phyloP scores from a whole-genome alignment of 352 stramenopile genomes.

The Thraustochytrium sp. region DNA sequence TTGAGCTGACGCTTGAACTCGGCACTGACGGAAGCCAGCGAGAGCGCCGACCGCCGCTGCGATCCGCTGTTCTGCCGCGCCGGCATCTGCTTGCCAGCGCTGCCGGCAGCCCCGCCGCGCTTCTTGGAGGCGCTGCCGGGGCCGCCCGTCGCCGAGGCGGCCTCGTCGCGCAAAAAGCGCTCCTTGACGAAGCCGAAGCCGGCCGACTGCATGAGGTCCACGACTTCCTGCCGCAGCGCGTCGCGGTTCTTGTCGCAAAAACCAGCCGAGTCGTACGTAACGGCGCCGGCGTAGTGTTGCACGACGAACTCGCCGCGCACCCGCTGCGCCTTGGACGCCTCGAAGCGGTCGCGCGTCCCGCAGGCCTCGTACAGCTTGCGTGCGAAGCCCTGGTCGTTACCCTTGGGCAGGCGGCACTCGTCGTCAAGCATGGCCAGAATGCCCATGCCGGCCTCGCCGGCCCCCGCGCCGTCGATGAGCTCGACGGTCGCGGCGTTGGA shows the following conservation, averaged over 20 bases:
- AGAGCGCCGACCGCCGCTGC: conserved; percentile 22
- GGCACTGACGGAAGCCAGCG: conserved; percentile 51
- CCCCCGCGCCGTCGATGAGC: conserved; percentile 21
- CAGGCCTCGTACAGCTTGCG: conserved; percentile 61
- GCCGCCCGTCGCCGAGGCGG: too few species aligned
- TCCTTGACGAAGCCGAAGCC: conserved; percentile 11
- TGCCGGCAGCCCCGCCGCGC: neutral
- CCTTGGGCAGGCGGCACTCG: conserved; percentile 85
- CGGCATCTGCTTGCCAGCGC: too few species aligned
- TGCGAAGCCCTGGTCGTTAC: conserved; percentile 81
- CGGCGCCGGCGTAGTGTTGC: conserved; percentile 86
- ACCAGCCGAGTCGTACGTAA: conserved; percentile 84
- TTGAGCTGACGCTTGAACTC: conserved; percentile 87
- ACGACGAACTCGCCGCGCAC: conserved; percentile 76
- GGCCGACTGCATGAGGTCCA: conserved; percentile 48
- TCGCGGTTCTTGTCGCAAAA: conserved; percentile 95
- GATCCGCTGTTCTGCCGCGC: neutral
- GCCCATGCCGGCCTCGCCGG: conserved; percentile 68
- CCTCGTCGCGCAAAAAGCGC: too few species aligned
- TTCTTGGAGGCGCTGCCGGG: neutral
- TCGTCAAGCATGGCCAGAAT: conserved; percentile 91
- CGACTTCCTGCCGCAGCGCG: conserved; percentile 85
- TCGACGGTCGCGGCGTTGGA: conserved; percentile 52
- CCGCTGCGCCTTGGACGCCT: conserved; percentile 27
- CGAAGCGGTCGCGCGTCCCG: neutral